Percentiles rank a stretch among this genome's conserved stretches.
Evolutionary conservation across 2,329 filamentous ascomycete species (phyloP).

Genomic region (Sclerotiophoma versabilis): DNA sequence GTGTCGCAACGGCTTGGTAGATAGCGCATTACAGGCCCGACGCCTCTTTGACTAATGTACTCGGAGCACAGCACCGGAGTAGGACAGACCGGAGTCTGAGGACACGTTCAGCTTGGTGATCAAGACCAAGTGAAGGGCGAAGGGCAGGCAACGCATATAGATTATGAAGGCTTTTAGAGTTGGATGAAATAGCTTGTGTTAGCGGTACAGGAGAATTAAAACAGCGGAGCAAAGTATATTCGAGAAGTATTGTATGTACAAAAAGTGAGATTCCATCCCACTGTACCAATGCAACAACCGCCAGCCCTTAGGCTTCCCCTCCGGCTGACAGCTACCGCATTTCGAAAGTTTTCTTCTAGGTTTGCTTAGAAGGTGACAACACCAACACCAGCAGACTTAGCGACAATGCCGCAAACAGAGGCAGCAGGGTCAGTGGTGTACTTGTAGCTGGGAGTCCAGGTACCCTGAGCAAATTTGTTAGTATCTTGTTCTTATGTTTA

Average conservation of each 20-base stretch:
- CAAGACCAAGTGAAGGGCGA: too few species aligned
- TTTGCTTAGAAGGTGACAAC: constrained; percentile 38
- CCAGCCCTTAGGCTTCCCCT: not conserved
- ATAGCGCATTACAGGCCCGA: too few species aligned
- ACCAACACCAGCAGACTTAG: constrained; percentile 41
- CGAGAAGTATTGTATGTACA: constrained; percentile 31
- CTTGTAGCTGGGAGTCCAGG: constrained; percentile 61
- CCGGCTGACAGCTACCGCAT: not conserved
- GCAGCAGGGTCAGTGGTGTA: constrained; percentile 52
- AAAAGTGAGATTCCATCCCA: constrained; percentile 10
- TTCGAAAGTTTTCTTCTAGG: not conserved
- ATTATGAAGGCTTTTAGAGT: too few species aligned
- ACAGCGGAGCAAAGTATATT: constrained; percentile 22
- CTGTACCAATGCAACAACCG: not conserved
- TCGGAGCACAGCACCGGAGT: too few species aligned
- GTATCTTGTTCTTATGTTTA: not conserved
- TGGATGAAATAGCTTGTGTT: too few species aligned
- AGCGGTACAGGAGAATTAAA: not conserved
- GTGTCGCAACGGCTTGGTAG: too few species aligned
- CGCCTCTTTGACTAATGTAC: too few species aligned
- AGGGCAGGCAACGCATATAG: too few species aligned
- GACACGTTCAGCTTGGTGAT: too few species aligned
- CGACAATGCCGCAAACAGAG: constrained; percentile 35
- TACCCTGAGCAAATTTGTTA: constrained; percentile 53
- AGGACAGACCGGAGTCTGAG: too few species aligned